phyloP scores from a whole-genome alignment of 2,329 filamentous ascomycete genomes.

The Colletotrichum phormii region DNA sequence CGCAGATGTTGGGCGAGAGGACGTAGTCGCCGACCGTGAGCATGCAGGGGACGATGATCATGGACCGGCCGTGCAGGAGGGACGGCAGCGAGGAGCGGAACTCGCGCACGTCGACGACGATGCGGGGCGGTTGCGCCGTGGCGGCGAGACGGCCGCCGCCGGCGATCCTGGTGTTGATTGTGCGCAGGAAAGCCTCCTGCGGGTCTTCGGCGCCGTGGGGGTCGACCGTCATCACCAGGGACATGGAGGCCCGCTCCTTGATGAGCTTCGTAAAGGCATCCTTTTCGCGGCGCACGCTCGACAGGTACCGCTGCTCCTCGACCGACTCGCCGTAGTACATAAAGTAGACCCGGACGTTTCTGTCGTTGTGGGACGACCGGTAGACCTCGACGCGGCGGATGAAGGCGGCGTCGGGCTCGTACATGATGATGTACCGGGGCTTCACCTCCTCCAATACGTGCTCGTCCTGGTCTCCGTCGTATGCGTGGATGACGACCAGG shows the following conservation, averaged over 20 bases:
- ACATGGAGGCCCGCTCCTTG: constrained; percentile 94
- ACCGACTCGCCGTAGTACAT: constrained; percentile 96
- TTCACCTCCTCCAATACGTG: constrained; percentile 95
- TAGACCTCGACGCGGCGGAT: constrained; percentile 96
- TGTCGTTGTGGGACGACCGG: constrained; percentile 89
- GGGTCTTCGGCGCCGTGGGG: constrained; percentile 78
- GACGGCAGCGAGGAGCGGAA: constrained; percentile 94
- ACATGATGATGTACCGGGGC: constrained; percentile 97
- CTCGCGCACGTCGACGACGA: constrained; percentile 95
- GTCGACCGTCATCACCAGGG: constrained; percentile 83
- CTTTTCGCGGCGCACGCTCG: constrained; percentile 91
- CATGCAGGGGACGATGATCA: constrained; percentile 93
- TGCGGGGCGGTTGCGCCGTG: constrained; percentile 87
- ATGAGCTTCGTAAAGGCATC: constrained; percentile 96
- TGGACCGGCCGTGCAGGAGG: constrained; percentile 87
- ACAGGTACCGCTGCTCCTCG: constrained; percentile 93
- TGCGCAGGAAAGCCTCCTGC: constrained; percentile 91
- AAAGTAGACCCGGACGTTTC: constrained; percentile 93
- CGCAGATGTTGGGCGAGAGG: constrained; percentile 87
- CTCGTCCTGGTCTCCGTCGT: constrained; percentile 95
- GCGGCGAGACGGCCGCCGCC: constrained; percentile 87
- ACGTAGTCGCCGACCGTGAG: constrained; percentile 97
- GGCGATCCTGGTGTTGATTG: constrained; percentile 95
- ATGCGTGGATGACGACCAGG: constrained; percentile 89
- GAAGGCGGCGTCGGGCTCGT: constrained; percentile 94